Percentiles rank a stretch among this genome's conserved stretches.
These are phyloP conservation scores for Acaromyces ingoldii DNA, from an alignment of 1,284 basidiomycete genomes.

Conservation along the genomic window DNA sequence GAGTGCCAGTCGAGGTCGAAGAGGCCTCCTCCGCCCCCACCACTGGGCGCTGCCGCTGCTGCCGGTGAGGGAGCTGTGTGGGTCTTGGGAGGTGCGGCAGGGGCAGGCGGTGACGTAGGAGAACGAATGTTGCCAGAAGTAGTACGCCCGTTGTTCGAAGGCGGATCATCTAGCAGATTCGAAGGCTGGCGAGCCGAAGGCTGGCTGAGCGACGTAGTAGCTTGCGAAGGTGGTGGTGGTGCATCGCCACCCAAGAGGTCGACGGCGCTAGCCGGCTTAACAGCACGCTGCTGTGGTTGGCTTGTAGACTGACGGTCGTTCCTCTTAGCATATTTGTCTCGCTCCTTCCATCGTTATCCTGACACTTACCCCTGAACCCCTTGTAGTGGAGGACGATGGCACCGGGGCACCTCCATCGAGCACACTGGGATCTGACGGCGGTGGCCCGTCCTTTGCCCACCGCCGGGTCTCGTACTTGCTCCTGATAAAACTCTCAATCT, in stretches of 20 bases:
- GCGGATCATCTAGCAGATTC: slow-evolving; percentile 11
- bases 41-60: slow-evolving; percentile 33
- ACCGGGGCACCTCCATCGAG: slow-evolving; percentile 59
- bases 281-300: not conserved
- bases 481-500: slow-evolving; percentile 95
- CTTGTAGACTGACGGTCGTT: slow-evolving; percentile 12
- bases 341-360: too few relatives aligned
- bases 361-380: too few relatives aligned
- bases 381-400: too few relatives aligned
- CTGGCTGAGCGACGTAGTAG: slow-evolving; percentile 41
- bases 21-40: slow-evolving; percentile 60
- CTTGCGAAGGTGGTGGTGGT: slow-evolving; percentile 1
- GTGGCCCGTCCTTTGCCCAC: slow-evolving; percentile 86
- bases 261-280: slow-evolving; percentile 3
- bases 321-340: too few relatives aligned
- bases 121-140: slow-evolving; percentile 21
- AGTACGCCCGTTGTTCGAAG: slow-evolving; percentile 14
- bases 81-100: slow-evolving; percentile 9
- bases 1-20: slow-evolving; percentile 75
- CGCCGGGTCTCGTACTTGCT: slow-evolving; percentile 91
- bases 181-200: slow-evolving; percentile 13
- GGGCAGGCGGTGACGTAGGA: slow-evolving; percentile 42
- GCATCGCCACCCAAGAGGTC: slow-evolving; percentile 18
- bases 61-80: slow-evolving; percentile 21
- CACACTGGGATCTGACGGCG: slow-evolving; percentile 72